Evolutionary conservation across 2,329 filamentous ascomycete species (phyloP).

Genomic region (Xylaria hypoxylon): DNA sequence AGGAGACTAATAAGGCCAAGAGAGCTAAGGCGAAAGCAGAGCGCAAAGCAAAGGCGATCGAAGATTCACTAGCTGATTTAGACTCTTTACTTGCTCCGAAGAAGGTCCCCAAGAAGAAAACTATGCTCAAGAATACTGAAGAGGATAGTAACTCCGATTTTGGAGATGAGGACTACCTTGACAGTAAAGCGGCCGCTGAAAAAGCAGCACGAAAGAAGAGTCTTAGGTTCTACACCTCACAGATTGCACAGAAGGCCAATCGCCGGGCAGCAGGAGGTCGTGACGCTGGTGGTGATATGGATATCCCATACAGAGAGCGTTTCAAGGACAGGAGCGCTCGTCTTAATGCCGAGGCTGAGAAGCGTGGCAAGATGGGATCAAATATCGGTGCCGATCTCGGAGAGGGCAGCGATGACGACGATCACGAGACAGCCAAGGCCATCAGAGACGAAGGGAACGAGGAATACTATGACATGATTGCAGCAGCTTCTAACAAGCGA

Average conservation of each 20-base stretch:
- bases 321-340: conserved; percentile 86
- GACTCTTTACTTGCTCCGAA: conserved; percentile 67
- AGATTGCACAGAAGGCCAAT: conserved; percentile 94
- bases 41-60: conserved; percentile 68
- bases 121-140: conserved; percentile 34
- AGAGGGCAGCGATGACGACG: conserved; percentile 75
- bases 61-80: conserved; percentile 77
- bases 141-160: conserved; percentile 84
- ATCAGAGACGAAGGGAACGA: conserved; percentile 71
- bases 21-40: conserved; percentile 56
- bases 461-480: conserved; percentile 92
- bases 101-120: conserved; percentile 61
- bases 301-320: conserved; percentile 90
- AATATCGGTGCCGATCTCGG: conserved; percentile 75
- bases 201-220: conserved; percentile 92
- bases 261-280: conserved; percentile 80
- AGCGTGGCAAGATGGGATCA: conserved; percentile 76
- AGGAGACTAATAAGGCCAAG: conserved; percentile 47
- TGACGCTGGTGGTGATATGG: conserved; percentile 81
- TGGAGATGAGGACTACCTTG: conserved; percentile 86
- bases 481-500: conserved; percentile 75
- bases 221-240: conserved; percentile 96
- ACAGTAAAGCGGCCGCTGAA: conserved; percentile 81
- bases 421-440: conserved; percentile 64
- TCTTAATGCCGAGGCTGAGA: conserved; percentile 88